Evolutionary conservation across 208 protist genomes (phyloP).

Genomic region (Trypanosoma congolense): DNA sequence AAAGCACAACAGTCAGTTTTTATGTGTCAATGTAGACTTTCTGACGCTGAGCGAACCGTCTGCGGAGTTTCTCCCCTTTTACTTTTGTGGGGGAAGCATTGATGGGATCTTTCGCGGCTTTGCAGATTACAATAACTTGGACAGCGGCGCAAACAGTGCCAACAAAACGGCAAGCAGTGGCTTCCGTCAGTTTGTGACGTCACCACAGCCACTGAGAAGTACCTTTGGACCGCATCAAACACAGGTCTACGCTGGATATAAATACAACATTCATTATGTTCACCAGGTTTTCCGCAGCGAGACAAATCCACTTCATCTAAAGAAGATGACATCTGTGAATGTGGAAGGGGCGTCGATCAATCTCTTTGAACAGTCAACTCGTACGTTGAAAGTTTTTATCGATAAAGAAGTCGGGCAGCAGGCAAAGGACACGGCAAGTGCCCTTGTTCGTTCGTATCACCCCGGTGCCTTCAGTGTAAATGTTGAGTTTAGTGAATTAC

Average conservation of each 20-base stretch:
- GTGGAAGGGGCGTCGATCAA: slow-evolving; percentile 65
- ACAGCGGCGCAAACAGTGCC: slow-evolving; percentile 14
- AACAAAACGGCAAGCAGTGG: slow-evolving; percentile 23
- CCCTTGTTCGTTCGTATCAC: slow-evolving; percentile 57
- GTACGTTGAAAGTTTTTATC: slow-evolving; percentile 52
- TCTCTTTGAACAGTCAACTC: slow-evolving; percentile 85
- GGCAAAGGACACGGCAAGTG: slow-evolving; percentile 37
- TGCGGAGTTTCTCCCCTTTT: slow-evolving; percentile 87
- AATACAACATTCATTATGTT: slow-evolving; percentile 84
- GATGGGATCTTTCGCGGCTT: slow-evolving; percentile 47
- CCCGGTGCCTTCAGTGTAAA: slow-evolving; percentile 43
- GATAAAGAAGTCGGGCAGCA: slow-evolving; percentile 47
- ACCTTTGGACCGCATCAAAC: slow-evolving; percentile 70
- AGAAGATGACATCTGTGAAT: slow-evolving; percentile 59
- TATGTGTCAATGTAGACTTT: slow-evolving; percentile 62
- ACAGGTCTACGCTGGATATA: slow-evolving; percentile 87
- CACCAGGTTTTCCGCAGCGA: slow-evolving; percentile 59
- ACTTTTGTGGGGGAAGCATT: slow-evolving; percentile 66
- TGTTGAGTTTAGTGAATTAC: slow-evolving; percentile 50
- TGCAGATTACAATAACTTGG: slow-evolving; percentile 38
- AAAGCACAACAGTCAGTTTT: slow-evolving; percentile 65
- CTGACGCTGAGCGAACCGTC: slow-evolving; percentile 41
- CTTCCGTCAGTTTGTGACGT: slow-evolving; percentile 30
- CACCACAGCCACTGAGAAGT: slow-evolving; percentile 48
- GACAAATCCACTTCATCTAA: slow-evolving; percentile 40